phyloP scores from a whole-genome alignment of 2,329 filamentous ascomycete species.

The Boeremia lycopersici region DNA sequence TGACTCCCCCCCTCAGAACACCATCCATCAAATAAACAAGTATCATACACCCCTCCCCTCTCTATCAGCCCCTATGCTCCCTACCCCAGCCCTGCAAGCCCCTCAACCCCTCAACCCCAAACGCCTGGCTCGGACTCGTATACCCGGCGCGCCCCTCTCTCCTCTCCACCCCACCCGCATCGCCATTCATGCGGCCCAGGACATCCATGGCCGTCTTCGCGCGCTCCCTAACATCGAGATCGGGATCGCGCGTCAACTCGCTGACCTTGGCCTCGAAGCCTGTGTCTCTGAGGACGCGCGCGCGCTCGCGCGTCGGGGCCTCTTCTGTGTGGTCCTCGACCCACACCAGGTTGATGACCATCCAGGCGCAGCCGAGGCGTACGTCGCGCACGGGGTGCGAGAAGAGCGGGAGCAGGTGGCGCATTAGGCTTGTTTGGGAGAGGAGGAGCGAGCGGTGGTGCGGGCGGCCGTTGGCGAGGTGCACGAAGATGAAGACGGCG shows the following conservation, averaged over 20 bases:
- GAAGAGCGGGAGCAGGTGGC: conserved; percentile 74
- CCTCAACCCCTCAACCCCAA: conserved; percentile 18
- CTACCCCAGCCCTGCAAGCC: conserved; percentile 24
- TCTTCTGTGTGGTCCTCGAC: conserved; percentile 75
- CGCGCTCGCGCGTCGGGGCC: conserved; percentile 69
- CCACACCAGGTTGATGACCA: conserved; percentile 85
- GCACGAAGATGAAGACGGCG: conserved; percentile 81
- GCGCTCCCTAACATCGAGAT: conserved; percentile 82
- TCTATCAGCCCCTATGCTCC: conserved; percentile 20
- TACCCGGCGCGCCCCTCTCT: conserved; percentile 10
- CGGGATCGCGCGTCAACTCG: conserved; percentile 69
- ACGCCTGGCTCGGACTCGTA: conserved; percentile 12
- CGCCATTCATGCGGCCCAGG: conserved; percentile 36
- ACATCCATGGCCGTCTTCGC: conserved; percentile 80
- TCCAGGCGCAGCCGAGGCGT: conserved; percentile 78
- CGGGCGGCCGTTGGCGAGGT: conserved; percentile 82
- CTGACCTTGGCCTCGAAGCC: conserved; percentile 71
- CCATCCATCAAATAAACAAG: too few relatives aligned
- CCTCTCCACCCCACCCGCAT: conserved; percentile 1
- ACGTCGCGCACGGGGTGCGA: conserved; percentile 75
- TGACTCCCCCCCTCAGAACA: too few relatives aligned
- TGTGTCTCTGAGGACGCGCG: conserved; percentile 69
- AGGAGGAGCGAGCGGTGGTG: conserved; percentile 72
- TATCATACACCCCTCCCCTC: too few relatives aligned
- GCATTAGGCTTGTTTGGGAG: conserved; percentile 76